Conservation (phyloP, 306 rosid genomes). For the Oemleria cerasiformis region DNA sequence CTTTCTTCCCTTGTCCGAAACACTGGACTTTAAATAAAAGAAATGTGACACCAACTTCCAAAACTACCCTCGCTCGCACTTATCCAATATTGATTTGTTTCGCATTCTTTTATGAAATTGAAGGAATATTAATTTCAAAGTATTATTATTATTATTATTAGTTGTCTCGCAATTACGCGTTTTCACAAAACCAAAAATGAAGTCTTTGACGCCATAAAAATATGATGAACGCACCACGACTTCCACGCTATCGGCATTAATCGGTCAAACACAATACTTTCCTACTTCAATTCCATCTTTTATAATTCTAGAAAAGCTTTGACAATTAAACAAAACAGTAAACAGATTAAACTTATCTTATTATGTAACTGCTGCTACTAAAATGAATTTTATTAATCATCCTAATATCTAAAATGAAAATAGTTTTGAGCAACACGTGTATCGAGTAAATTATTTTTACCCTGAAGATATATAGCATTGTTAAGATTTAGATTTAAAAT, state of each 20-base stretch:
- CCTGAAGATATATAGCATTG: too few relatives aligned
- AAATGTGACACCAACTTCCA: constrained; percentile 25
- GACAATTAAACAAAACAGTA: neutral
- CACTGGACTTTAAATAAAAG: constrained; percentile 37
- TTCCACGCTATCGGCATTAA: neutral
- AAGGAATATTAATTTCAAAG: neutral
- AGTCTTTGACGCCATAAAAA: constrained; percentile 1
- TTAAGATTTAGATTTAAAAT: too few relatives aligned
- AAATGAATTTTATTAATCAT: too few relatives aligned
- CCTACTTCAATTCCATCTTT: neutral
- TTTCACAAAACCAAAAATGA: neutral
- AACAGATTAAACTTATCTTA: neutral
- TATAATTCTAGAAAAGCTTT: neutral
- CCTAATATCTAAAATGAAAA: too few relatives aligned
- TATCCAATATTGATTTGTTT: neutral
- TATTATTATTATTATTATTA: neutral
- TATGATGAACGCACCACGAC: neutral
- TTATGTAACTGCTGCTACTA: too few relatives aligned
- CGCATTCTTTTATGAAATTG: neutral
- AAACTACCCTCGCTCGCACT: constrained; percentile 47
- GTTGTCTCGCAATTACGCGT: constrained; percentile 14
- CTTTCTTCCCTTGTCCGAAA: constrained; percentile 10
- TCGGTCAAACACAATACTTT: constrained; percentile 1
- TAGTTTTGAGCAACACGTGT: too few relatives aligned
- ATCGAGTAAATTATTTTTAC: too few relatives aligned